Evolutionary conservation across 192 early-diverging fungal species (phyloP).

Genomic region (Entomortierella lignicola): DNA sequence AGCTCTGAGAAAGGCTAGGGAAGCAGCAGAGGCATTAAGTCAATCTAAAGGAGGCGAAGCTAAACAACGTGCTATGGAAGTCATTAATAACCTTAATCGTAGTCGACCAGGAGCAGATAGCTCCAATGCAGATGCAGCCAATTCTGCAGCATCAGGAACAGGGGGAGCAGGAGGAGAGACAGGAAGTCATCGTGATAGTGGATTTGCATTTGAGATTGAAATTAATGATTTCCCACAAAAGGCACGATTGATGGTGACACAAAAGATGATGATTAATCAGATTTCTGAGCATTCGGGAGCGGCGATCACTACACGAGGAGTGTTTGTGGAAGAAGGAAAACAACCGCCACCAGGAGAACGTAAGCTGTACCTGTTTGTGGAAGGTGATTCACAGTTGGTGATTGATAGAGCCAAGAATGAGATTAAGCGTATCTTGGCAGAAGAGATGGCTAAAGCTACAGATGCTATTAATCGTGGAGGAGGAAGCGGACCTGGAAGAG

Average conservation of each 20-base stretch:
- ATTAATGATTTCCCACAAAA: slow-evolving; percentile 98
- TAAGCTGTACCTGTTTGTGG: slow-evolving; percentile 95
- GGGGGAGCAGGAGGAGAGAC: slow-evolving; percentile 56
- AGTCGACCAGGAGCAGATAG: slow-evolving; percentile 64
- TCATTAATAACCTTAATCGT: slow-evolving; percentile 43
- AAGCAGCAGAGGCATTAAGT: slow-evolving; percentile 35
- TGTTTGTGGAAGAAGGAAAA: slow-evolving; percentile 89
- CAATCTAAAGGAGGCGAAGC: slow-evolving; percentile 32
- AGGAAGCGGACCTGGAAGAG: slow-evolving; percentile 20
- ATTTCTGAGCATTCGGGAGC: slow-evolving; percentile 94
- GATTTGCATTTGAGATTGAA: slow-evolving; percentile 87
- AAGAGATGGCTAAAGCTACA: slow-evolving; percentile 82
- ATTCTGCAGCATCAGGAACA: slow-evolving; percentile 63
- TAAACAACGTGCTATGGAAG: slow-evolving; percentile 48
- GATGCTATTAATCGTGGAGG: slow-evolving; percentile 71
- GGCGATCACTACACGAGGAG: slow-evolving; percentile 95
- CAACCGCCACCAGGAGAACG: slow-evolving; percentile 79
- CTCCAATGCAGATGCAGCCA: slow-evolving; percentile 67
- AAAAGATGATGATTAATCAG: slow-evolving; percentile 87
- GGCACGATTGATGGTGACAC: slow-evolving; percentile 95
- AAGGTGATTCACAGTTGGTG: slow-evolving; percentile 89
- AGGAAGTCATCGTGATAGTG: slow-evolving; percentile 54
- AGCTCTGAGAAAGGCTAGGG: slow-evolving; percentile 48
- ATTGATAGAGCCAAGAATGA: slow-evolving; percentile 94
- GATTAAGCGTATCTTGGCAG: slow-evolving; percentile 91